Conservation (phyloP, 2,329 filamentous ascomycete species). For the Diaporthe australafricana region DNA sequence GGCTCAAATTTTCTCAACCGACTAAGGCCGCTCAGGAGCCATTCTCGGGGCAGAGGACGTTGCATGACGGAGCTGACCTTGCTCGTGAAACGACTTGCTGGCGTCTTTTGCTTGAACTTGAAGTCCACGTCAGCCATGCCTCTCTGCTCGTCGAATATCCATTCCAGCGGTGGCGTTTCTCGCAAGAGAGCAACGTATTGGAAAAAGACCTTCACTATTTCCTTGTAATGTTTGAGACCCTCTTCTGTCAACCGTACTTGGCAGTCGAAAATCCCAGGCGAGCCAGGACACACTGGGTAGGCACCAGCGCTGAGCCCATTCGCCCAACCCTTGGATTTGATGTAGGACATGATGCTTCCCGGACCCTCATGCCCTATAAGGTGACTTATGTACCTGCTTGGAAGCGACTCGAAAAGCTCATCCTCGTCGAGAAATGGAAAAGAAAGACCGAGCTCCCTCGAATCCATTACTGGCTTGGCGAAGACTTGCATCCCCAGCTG, state of each 20-base stretch:
- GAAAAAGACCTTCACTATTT: conserved; percentile 86
- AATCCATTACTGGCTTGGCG: conserved; percentile 92
- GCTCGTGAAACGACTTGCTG: conserved; percentile 90
- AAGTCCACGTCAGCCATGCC: conserved; percentile 93
- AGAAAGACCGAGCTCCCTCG: conserved; percentile 79
- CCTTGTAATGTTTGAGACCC: conserved; percentile 82
- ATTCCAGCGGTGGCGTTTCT: conserved; percentile 84
- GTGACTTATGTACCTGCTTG: conserved; percentile 87
- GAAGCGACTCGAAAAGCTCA: conserved; percentile 80
- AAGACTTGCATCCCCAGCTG: conserved; percentile 78
- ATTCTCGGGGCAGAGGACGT: conserved; percentile 85
- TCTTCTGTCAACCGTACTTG: conserved; percentile 86
- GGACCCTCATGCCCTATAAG: conserved; percentile 93
- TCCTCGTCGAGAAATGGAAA: conserved; percentile 92
- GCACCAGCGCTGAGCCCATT: conserved; percentile 84
- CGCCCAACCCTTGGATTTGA: conserved; percentile 92
- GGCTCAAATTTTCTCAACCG: conserved; percentile 85
- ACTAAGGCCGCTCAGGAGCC: conserved; percentile 84
- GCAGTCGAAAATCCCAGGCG: conserved; percentile 81
- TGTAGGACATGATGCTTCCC: conserved; percentile 89
- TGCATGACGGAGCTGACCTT: conserved; percentile 90
- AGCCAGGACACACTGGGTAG: conserved; percentile 80
- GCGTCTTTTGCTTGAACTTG: conserved; percentile 92
- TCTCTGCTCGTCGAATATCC: conserved; percentile 95
- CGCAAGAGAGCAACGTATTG: conserved; percentile 91